These are phyloP conservation scores for Exidia glandulosa DNA, from an alignment of 768 basidiomycete genomes.

Conservation along the genomic window DNA sequence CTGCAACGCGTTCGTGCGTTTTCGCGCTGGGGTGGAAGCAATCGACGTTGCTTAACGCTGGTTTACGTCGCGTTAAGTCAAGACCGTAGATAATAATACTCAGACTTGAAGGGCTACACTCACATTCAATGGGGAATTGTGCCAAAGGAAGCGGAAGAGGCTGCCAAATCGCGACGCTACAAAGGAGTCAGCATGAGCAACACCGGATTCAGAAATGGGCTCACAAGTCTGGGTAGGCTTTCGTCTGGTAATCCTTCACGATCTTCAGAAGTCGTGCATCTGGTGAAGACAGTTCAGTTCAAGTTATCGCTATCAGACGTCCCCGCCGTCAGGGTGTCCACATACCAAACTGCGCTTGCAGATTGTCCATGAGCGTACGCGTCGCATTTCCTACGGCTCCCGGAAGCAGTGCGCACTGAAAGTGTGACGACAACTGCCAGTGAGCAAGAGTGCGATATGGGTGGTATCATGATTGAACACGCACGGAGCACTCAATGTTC, in stretches of 20 bases:
- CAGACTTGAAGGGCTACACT: not conserved
- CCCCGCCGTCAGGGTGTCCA: not conserved
- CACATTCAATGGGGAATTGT: conserved; percentile 7
- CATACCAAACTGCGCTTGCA: conserved; percentile 4
- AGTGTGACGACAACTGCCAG: not conserved
- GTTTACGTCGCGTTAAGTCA: not conserved
- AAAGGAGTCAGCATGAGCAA: not conserved
- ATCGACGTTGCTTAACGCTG: conserved; percentile 8
- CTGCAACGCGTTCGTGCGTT: conserved; percentile 7
- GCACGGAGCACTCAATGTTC: conserved; percentile 6
- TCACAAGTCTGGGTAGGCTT: conserved; percentile 8
- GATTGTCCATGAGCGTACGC: conserved; percentile 7
- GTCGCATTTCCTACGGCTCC: conserved; percentile 5
- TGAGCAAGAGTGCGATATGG: not conserved
- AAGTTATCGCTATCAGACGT: too few species aligned
- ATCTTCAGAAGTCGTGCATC: conserved; percentile 7
- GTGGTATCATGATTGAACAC: not conserved
- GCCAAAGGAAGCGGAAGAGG: conserved; percentile 6
- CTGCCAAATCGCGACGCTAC: conserved; percentile 9
- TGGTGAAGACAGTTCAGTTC: not conserved
- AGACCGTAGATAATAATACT: too few species aligned
- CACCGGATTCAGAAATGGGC: not conserved
- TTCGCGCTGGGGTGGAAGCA: conserved; percentile 10
- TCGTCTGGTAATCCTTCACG: conserved; percentile 7
- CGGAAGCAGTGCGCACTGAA: conserved; percentile 5